Conservation (phyloP, 2,329 filamentous ascomycete species). For the Venturia pyrina region DNA sequence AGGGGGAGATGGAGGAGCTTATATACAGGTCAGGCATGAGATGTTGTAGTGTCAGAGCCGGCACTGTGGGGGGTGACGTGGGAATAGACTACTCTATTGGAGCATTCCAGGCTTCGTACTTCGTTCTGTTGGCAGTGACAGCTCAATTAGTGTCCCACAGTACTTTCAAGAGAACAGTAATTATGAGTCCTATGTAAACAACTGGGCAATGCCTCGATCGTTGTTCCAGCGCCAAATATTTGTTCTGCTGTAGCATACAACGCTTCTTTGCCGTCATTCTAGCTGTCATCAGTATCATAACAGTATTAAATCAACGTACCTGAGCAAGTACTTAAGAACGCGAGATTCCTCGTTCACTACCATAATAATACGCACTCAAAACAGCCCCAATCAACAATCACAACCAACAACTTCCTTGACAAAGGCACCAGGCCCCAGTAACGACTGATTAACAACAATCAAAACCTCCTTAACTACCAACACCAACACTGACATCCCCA, state of each 20-base stretch:
- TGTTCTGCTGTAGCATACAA: background rate
- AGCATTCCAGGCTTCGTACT: too few relatives aligned
- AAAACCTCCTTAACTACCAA: background rate
- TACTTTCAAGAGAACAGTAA: too few relatives aligned
- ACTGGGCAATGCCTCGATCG: background rate
- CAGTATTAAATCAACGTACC: too few relatives aligned
- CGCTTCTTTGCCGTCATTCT: background rate
- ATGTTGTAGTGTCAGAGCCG: too few relatives aligned
- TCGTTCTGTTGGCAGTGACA: too few relatives aligned
- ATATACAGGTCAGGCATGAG: too few relatives aligned
- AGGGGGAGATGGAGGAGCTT: too few relatives aligned
- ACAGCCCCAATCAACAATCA: background rate
- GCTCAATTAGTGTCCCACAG: too few relatives aligned
- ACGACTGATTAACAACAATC: background rate
- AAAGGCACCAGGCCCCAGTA: background rate
- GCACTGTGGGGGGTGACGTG: too few relatives aligned
- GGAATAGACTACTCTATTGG: too few relatives aligned
- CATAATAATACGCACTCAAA: background rate
- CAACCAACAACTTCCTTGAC: background rate
- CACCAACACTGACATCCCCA: background rate
- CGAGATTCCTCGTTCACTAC: background rate
- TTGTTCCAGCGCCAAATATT: background rate
- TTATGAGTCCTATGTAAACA: too few relatives aligned
- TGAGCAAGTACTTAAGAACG: background rate
- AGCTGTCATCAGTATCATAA: too few relatives aligned